Evolutionary conservation across 441 rosid species (phyloP), one percentile per base, ranked within the genome.

Genomic region (Daphne laureola): DNA sequence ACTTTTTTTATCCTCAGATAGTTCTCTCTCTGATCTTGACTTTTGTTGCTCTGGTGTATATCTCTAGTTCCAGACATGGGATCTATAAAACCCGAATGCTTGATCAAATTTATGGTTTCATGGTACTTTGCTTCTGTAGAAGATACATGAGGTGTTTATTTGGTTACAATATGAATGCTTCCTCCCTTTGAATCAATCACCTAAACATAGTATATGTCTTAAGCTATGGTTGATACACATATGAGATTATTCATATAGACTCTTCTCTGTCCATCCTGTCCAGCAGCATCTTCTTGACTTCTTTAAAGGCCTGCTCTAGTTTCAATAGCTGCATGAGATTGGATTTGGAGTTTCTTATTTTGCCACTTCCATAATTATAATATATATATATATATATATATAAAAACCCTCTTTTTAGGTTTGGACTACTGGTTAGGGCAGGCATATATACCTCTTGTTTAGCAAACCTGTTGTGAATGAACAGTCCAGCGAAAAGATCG

Each of bases 401-500:
- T n/a, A n/a, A 31, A 31, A 31, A 31, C 38, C 9, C 11, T 31
- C 38, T 31, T 31, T 3, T 14, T 17, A 13, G n/a, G n/a, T 43
- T 23, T 8, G 13, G 31, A 16, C 4, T 3, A 38, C 27, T 4
- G 15, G 50, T 52, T 14, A 3, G 47, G 47, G 3, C 53, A n/a
- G n/a, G n/a, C n/a, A n/a, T n/a, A n/a, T n/a, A 6, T 74, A 79
- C 88, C 82, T 78, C 75, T 68, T 71, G 65, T 61, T 56, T 73
- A 47, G 88, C 82, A 67, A 73, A 79, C 60, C 71, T 71, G 23
- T 79, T 79, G 12, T 55, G 64, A 58, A 68, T 57, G 69, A 65
- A 81, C 53, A 81, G 50, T 45, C 87, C 84, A 11, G 71, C 66
- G 48, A 68, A 82, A 31, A 82, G 71, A 46, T 82, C 84, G 49